phyloP scores from a whole-genome alignment of 1,139 yeast species.

The Pichia sp. region DNA sequence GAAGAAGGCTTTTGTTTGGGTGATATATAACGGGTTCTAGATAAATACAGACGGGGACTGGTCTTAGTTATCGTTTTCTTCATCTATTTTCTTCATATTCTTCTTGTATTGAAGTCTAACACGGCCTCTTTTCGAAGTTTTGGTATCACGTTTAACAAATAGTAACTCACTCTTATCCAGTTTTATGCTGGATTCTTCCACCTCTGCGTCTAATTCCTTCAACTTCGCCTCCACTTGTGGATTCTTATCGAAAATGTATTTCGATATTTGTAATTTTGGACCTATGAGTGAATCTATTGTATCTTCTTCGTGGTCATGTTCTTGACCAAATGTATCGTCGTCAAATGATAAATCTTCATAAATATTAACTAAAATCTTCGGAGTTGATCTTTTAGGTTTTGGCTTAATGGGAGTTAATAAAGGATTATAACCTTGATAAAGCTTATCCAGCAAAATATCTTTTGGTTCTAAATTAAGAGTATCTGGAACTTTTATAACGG shows the following conservation, averaged over 20 bases:
- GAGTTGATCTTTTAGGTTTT: constrained; percentile 14
- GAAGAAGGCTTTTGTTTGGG: not conserved
- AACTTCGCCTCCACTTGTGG: constrained; percentile 15
- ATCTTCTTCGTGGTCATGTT: constrained; percentile 4
- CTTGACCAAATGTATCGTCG: constrained; percentile 9
- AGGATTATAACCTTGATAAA: constrained; percentile 31
- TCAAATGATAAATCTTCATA: constrained; percentile 13
- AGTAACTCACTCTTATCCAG: not conserved
- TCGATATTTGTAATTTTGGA: constrained; percentile 17
- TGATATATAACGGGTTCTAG: not conserved
- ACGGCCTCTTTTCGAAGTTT: constrained; percentile 6
- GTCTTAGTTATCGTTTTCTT: not conserved
- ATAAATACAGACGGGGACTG: not conserved
- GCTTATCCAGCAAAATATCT: constrained; percentile 27
- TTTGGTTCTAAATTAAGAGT: constrained; percentile 27
- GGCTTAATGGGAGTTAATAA: constrained; percentile 28
- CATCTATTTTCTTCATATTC: constrained; percentile 2
- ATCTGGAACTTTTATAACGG: constrained; percentile 28
- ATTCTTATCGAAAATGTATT: constrained; percentile 15
- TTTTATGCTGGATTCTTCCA: not conserved
- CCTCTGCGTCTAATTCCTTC: constrained; percentile 4
- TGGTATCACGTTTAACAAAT: constrained; percentile 2
- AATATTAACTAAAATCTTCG: constrained; percentile 13
- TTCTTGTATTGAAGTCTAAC: constrained; percentile 8
- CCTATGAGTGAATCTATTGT: constrained; percentile 9